Base-by-base conservation (phyloP, 148 eudicot genomes). In the Chenopodium suecicum region DNA sequence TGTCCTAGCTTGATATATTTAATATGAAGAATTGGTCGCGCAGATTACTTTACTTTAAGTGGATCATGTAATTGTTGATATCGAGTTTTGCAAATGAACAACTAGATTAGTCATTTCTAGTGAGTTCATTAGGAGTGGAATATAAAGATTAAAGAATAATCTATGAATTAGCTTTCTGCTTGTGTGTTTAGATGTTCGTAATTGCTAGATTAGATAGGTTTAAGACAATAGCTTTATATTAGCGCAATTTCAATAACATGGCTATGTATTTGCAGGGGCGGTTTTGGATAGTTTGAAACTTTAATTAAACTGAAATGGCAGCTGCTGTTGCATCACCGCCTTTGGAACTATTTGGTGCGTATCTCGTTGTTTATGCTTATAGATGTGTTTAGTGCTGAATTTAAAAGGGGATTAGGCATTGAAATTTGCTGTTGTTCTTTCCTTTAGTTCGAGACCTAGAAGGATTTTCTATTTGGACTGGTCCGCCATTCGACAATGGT, bases 401-500 rank as follows among this genome's bases (percentile, higher is more conserved):
- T 50, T 68, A 11, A 73, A 31, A 50, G 54, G 71, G 74, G 56
- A 1, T 47, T 17, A 63, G n/a, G 6, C 71, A 23, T 7, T 82
- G 76, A 60, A 27, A 9, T 25, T 7, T 25, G 52, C 64, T 76
- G 41, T 52, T 60, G 5, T 81, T 68, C 79, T 84, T 58, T 76
- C 44, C 41, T 82, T 70, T 84, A 91, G 98, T 94, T 75, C 90
- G 97, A 73, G 95, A 89, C 70, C 92, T 94, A 29, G 94, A 88
- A 16, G 97, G 92, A 56, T 92, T 89, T 77, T 74, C 87, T 37
- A 79, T 96, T 31, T 94, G 98, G 95, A 86, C 65, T 64, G 99
- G 97, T 48, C 98, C 97, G 16, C 99, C 99, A 1, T 94, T 90
- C 76, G 81, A 75, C 64, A 89, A 92, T 66, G 91, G 90, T 70